These are phyloP conservation scores for Diaporthe citrichinensis DNA, from an alignment of 2,329 filamentous ascomycete species.

Conservation along the genomic window DNA sequence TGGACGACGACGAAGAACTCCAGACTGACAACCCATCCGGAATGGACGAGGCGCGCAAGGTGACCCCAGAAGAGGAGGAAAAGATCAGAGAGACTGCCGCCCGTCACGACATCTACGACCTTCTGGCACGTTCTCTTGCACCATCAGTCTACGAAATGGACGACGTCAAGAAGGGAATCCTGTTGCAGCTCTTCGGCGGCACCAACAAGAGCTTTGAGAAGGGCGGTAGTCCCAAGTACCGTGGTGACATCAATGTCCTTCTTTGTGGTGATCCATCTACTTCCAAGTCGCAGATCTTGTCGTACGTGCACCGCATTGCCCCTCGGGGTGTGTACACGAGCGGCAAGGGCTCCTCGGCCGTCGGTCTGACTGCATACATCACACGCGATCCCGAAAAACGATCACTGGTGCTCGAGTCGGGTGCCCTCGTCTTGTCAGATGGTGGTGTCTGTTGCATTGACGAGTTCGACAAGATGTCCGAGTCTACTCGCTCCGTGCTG, in stretches of 20 bases:
- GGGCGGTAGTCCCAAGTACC: conserved; percentile 93
- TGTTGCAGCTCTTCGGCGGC: conserved; percentile 95
- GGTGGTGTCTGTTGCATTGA: conserved; percentile 89
- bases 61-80: conserved; percentile 87
- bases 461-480: conserved; percentile 90
- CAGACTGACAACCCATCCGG: conserved; percentile 72
- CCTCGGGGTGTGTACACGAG: conserved; percentile 88
- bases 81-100: conserved; percentile 87
- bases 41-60: conserved; percentile 86
- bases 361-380: conserved; percentile 85
- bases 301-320: conserved; percentile 98
- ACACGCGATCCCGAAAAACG: conserved; percentile 85
- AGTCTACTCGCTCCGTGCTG: conserved; percentile 82
- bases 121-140: conserved; percentile 90
- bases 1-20: conserved; percentile 79
- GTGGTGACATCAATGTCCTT: conserved; percentile 97
- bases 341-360: conserved; percentile 84
- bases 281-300: conserved; percentile 92
- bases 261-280: conserved; percentile 98
- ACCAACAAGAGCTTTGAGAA: conserved; percentile 99
- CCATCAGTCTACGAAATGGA: conserved; percentile 98
- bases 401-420: conserved; percentile 84
- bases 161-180: conserved; percentile 98
- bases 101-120: conserved; percentile 90
- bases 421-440: conserved; percentile 83